Conservation (phyloP, 371 early-diverging fungal genomes). For the Entomophthora muscae region DNA sequence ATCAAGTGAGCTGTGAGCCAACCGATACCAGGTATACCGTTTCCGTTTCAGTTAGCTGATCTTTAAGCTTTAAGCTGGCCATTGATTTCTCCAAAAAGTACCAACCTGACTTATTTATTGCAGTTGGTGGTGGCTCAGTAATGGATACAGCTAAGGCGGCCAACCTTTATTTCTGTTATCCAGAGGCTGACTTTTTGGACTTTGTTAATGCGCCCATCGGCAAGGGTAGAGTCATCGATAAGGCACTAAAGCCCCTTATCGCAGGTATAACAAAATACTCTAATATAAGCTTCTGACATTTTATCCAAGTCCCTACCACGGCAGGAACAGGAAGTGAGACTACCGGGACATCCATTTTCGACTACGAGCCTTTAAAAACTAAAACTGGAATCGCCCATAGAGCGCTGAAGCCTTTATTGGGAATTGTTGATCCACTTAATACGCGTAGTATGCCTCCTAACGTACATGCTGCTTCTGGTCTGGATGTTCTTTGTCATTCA, state of each 20-base stretch:
- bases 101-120: constrained; percentile 66
- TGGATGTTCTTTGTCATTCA: constrained; percentile 82
- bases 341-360: constrained; percentile 81
- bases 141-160: constrained; percentile 88
- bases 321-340: constrained; percentile 85
- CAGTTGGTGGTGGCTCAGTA: constrained; percentile 85
- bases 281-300: background rate
- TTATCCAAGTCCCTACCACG: constrained; percentile 44
- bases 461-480: constrained; percentile 68
- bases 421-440: constrained; percentile 78
- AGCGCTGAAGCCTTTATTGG: constrained; percentile 66
- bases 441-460: constrained; percentile 67
- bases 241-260: constrained; percentile 59
- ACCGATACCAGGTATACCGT: constrained; percentile 34
- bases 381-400: constrained; percentile 87
- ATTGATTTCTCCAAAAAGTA: constrained; percentile 60
- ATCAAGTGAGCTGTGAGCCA: constrained; percentile 67
- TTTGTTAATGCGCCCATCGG: constrained; percentile 92
- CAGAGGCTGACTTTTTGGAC: constrained; percentile 70
- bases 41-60: constrained; percentile 2
- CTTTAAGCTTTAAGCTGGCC: constrained; percentile 40
- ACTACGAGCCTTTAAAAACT: constrained; percentile 60
- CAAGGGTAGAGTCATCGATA: constrained; percentile 52
- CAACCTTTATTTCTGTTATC: constrained; percentile 63
- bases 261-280: constrained; percentile 40